A percentile compares a stretch with the other conserved stretches of the same genome.
These are phyloP conservation scores for Flueggea neowawraea DNA, from an alignment of 441 rosid genomes.

Conservation along the genomic window DNA sequence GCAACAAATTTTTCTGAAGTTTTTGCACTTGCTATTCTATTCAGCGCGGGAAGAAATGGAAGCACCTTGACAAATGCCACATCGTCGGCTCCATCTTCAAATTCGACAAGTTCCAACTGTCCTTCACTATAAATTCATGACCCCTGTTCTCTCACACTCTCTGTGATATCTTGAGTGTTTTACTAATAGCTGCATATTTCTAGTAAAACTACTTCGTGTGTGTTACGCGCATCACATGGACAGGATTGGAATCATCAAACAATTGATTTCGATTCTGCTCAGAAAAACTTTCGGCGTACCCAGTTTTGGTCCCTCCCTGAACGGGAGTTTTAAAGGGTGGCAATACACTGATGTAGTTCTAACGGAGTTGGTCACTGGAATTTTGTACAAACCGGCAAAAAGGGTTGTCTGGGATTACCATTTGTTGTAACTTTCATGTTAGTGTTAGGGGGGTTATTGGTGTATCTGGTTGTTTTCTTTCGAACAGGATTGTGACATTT, in stretches of 20 bases:
- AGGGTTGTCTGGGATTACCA: slow-evolving; percentile 11
- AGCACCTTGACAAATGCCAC: slow-evolving; percentile 56
- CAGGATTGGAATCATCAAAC: slow-evolving; percentile 6
- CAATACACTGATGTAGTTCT: slow-evolving; percentile 19
- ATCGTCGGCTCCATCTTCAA: slow-evolving; percentile 75
- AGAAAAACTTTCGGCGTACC: slow-evolving; percentile 33
- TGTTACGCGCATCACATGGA: slow-evolving; percentile 12
- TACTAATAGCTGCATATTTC: slow-evolving; percentile 33
- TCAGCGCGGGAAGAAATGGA: slow-evolving; percentile 64
- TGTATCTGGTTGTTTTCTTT: slow-evolving; percentile 28
- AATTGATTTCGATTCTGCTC: slow-evolving; percentile 13
- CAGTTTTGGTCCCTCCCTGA: slow-evolving; percentile 48
- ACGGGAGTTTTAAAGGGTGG: slow-evolving; percentile 27
- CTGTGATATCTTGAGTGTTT: slow-evolving; percentile 30
- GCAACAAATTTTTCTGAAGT: not conserved
- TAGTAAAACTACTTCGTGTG: slow-evolving; percentile 37
- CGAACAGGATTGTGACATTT: slow-evolving; percentile 13
- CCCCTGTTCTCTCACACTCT: slow-evolving; percentile 39
- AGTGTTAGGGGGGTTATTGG: not conserved
- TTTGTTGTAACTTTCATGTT: slow-evolving; percentile 25
- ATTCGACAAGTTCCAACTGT: slow-evolving; percentile 63
- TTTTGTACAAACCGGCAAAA: slow-evolving; percentile 26
- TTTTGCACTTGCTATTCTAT: not conserved
- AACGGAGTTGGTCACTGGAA: slow-evolving; percentile 10
- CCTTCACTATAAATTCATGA: slow-evolving; percentile 20